These are phyloP conservation scores for Schwanniomyces yamadae DNA, from an alignment of 805 yeast genomes.

Conservation along the genomic window DNA sequence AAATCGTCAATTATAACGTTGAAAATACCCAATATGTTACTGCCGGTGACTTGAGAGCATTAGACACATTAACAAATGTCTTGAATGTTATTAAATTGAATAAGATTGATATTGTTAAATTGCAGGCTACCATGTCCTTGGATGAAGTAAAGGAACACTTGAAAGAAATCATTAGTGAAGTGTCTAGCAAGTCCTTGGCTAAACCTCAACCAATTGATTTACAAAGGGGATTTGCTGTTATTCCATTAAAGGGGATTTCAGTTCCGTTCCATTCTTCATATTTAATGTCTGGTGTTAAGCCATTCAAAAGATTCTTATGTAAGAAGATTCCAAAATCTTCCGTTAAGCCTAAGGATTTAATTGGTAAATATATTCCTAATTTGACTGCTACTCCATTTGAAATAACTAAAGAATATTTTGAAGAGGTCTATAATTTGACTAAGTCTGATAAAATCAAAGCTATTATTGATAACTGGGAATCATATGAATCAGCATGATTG, in stretches of 20 bases:
- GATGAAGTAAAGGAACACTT: slow-evolving; percentile 89
- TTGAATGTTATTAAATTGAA: slow-evolving; percentile 90
- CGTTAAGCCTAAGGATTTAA: slow-evolving; percentile 89
- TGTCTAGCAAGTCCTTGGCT: slow-evolving; percentile 73
- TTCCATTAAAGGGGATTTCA: slow-evolving; percentile 97
- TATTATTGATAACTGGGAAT: slow-evolving; percentile 94
- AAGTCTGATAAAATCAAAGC: slow-evolving; percentile 86
- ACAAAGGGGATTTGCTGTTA: slow-evolving; percentile 97
- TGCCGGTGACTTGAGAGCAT: slow-evolving; percentile 96
- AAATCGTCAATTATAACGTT: slow-evolving; percentile 97
- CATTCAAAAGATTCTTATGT: slow-evolving; percentile 95
- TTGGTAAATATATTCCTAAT: slow-evolving; percentile 96
- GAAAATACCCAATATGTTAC: slow-evolving; percentile 98
- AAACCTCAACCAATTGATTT: slow-evolving; percentile 96
- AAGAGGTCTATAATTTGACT: slow-evolving; percentile 91
- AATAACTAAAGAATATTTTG: slow-evolving; percentile 94
- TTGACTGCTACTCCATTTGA: slow-evolving; percentile 97
- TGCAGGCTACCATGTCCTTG: slow-evolving; percentile 75
- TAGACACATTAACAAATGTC: slow-evolving; percentile 90
- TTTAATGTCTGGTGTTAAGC: slow-evolving; percentile 97
- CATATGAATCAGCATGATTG: slow-evolving; percentile 54
- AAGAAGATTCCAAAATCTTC: slow-evolving; percentile 95
- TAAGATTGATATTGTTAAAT: slow-evolving; percentile 88
- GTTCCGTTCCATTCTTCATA: slow-evolving; percentile 99
- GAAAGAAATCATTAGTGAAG: slow-evolving; percentile 83